Evolutionary conservation across 129 eudicot species (phyloP).

Genomic region (Helichrysum umbraculigerum): DNA sequence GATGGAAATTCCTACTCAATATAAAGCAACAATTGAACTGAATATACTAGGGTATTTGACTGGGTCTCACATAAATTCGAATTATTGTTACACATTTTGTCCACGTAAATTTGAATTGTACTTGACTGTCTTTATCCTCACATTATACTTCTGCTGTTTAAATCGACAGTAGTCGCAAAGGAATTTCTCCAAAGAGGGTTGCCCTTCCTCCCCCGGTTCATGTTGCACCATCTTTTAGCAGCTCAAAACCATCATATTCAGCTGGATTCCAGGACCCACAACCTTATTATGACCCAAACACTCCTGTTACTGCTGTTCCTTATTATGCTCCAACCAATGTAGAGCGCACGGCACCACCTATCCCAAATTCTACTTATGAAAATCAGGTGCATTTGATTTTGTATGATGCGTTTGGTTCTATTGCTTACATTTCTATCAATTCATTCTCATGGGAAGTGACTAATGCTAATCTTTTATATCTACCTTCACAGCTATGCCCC

Average conservation of each 20-base stretch:
- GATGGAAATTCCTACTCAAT: constrained; percentile 96
- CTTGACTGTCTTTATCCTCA: constrained; percentile 7
- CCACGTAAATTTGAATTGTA: constrained; percentile 10
- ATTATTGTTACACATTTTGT: constrained; percentile 5
- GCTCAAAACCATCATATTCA: constrained; percentile 50
- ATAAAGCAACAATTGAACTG: constrained; percentile 93
- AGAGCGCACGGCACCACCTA: constrained; percentile 53
- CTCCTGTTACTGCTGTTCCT: constrained; percentile 53
- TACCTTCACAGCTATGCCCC: constrained; percentile 68
- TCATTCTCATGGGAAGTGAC: not conserved
- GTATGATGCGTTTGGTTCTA: not conserved
- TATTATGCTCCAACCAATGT: constrained; percentile 39
- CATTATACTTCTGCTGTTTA: constrained; percentile 1
- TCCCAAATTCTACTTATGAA: constrained; percentile 60
- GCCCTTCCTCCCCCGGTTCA: constrained; percentile 90
- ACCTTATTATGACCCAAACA: constrained; percentile 45
- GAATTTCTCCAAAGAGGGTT: constrained; percentile 58
- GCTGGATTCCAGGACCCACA: constrained; percentile 45
- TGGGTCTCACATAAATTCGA: not conserved
- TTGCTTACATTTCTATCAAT: not conserved
- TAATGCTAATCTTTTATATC: constrained; percentile 12
- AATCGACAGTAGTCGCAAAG: constrained; percentile 52
- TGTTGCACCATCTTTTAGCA: constrained; percentile 43
- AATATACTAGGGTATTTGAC: constrained; percentile 68
- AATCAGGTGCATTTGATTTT: constrained; percentile 52